Conservation (phyloP, 129 eudicot genomes). For the Arctium minus region DNA sequence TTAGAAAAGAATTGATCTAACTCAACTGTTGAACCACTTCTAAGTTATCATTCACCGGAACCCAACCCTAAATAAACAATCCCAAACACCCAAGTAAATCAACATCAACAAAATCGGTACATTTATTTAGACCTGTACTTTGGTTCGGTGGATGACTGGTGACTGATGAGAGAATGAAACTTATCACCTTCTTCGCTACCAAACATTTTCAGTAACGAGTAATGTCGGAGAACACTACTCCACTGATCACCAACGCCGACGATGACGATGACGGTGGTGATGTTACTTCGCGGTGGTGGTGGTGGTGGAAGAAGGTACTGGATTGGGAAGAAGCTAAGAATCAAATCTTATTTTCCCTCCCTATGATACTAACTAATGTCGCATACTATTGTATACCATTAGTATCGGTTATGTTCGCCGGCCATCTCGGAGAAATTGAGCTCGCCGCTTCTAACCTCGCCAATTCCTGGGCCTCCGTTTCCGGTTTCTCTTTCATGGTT, state of each 20-base stretch:
- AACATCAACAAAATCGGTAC: no score
- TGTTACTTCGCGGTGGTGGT: conserved; percentile 10
- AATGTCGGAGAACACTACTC: conserved; percentile 9
- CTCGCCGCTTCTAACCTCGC: conserved; percentile 53
- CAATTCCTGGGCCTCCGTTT: conserved; percentile 52
- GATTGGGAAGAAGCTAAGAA: conserved; percentile 42
- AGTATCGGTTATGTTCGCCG: conserved; percentile 29
- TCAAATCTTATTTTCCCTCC: conserved; percentile 38
- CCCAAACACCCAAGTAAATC: no score
- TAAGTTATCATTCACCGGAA: no score
- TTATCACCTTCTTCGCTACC: neutral
- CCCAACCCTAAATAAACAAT: no score
- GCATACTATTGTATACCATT: conserved; percentile 20
- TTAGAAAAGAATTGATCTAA: no score
- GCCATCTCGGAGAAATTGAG: conserved; percentile 46
- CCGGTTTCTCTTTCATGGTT: conserved; percentile 49
- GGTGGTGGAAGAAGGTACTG: conserved; percentile 27
- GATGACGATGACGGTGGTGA: no score
- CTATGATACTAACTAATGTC: conserved; percentile 45
- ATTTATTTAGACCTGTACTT: no score
- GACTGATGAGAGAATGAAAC: neutral
- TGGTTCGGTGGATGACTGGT: no score
- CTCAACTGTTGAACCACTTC: no score
- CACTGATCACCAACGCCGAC: conserved; percentile 4
- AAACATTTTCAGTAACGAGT: neutral